Percentiles rank a stretch among this genome's conserved stretches.
phyloP scores from a whole-genome alignment of 495 filamentous ascomycete genomes.

The Venustampulla echinocandica region DNA sequence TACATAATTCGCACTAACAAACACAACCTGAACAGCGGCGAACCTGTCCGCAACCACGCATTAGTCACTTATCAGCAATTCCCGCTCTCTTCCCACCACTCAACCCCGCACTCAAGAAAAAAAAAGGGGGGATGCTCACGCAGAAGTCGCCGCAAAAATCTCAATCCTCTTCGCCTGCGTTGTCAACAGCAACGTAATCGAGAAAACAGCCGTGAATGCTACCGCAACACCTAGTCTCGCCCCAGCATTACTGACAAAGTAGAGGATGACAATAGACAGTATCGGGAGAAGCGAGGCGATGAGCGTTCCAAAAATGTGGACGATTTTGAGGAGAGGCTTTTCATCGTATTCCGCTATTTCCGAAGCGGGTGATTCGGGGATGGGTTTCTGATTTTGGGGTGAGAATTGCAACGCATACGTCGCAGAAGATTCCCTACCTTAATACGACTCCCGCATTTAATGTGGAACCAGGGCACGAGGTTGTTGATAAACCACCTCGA shows the following conservation, averaged over 20 bases:
- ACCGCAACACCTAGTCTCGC: conserved; percentile 24
- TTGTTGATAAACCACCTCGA: conserved; percentile 5
- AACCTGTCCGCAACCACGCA: conserved; percentile 6
- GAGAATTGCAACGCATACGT: not conserved
- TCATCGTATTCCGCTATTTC: not conserved
- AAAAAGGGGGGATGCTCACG: conserved; percentile 14
- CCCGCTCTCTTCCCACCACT: too few relatives aligned
- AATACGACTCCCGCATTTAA: not conserved
- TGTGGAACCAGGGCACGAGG: conserved; percentile 1
- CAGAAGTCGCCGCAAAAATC: conserved; percentile 29
- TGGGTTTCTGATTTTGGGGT: not conserved
- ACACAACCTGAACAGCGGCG: conserved; percentile 22
- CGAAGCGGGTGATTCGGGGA: not conserved
- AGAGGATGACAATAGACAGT: conserved; percentile 26
- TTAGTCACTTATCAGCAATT: not conserved
- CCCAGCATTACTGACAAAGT: conserved; percentile 22
- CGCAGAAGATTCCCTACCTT: not conserved
- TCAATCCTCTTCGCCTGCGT: conserved; percentile 25
- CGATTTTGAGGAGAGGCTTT: not conserved
- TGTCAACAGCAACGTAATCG: conserved; percentile 23
- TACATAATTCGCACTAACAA: too few relatives aligned
- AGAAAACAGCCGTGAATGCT: conserved; percentile 25
- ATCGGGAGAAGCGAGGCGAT: conserved; percentile 26
- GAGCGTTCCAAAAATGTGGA: conserved; percentile 18
- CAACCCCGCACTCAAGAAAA: too few relatives aligned